Percentiles rank a stretch among this genome's conserved stretches.
Conservation (phyloP, 495 filamentous ascomycete genomes). For the Hypoxylon subgilvum region DNA sequence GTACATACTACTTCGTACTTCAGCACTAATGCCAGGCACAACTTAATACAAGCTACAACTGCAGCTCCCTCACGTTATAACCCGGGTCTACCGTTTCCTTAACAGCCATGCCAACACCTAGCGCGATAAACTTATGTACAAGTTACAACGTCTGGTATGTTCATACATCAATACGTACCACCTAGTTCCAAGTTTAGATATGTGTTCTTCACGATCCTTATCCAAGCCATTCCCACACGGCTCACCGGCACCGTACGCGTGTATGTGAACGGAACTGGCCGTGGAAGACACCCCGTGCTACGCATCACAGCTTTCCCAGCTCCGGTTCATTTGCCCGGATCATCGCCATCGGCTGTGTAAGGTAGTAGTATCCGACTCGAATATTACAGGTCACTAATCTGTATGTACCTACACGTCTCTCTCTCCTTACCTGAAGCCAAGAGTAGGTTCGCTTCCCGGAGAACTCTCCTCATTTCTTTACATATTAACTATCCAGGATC, state of each 20-base stretch:
- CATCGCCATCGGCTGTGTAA: conserved; percentile 19
- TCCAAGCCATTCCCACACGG: not conserved
- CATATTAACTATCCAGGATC: conserved; percentile 19
- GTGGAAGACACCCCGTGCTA: not conserved
- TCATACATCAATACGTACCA: too few species aligned
- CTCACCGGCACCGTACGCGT: not conserved
- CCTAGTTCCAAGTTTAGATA: too few species aligned
- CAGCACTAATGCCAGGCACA: conserved; percentile 35
- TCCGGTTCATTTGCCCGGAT: conserved; percentile 25
- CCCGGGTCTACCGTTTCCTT: not conserved
- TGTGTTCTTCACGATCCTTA: not conserved
- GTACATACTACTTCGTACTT: too few species aligned
- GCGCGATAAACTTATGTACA: not conserved
- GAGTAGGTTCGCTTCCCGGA: too few species aligned
- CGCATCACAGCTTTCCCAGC: conserved; percentile 4
- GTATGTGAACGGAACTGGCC: not conserved
- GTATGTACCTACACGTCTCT: not conserved
- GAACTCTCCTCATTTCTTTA: conserved; percentile 14
- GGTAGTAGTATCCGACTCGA: conserved; percentile 24
- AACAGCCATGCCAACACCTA: not conserved
- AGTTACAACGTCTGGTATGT: too few species aligned
- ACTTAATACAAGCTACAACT: conserved; percentile 35
- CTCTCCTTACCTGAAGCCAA: conserved; percentile 21
- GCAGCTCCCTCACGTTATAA: conserved; percentile 10
- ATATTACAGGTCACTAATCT: too few species aligned